Evolutionary conservation across 495 filamentous ascomycete species (phyloP).

Genomic region (Astrocystis sublimbata): DNA sequence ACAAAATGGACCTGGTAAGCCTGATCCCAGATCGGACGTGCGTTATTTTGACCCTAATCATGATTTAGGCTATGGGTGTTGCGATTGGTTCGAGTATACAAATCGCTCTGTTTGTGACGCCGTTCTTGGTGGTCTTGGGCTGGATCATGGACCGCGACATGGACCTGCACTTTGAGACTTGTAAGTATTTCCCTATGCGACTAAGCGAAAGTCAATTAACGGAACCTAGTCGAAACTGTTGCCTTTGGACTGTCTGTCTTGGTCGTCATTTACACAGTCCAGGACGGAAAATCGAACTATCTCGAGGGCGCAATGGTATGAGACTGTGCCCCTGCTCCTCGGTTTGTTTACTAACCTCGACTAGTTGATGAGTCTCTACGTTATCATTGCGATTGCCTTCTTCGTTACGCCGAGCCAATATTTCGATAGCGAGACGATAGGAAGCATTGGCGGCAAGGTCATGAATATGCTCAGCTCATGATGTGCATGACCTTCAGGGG

Average conservation of each 20-base stretch:
- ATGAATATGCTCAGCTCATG: slow-evolving; percentile 16
- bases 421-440: slow-evolving; percentile 25
- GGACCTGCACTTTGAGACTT: slow-evolving; percentile 84
- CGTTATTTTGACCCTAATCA: background rate
- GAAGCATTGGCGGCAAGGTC: background rate
- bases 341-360: slow-evolving; percentile 12
- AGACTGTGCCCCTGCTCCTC: slow-evolving; percentile 28
- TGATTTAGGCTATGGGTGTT: slow-evolving; percentile 71
- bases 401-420: slow-evolving; percentile 78
- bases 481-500: slow-evolving; percentile 20
- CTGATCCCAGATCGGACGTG: background rate
- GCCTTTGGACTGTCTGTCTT: slow-evolving; percentile 87
- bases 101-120: slow-evolving; percentile 91
- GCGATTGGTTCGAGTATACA: slow-evolving; percentile 93
- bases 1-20: slow-evolving; percentile 87
- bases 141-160: slow-evolving; percentile 79
- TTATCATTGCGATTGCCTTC: slow-evolving; percentile 87
- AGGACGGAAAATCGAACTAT: slow-evolving; percentile 94
- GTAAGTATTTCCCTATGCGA: slow-evolving; percentile 31
- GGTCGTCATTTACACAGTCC: slow-evolving; percentile 89
- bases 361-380: slow-evolving; percentile 60
- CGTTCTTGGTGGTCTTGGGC: slow-evolving; percentile 85
- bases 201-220: slow-evolving; percentile 14
- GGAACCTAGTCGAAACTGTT: slow-evolving; percentile 74
- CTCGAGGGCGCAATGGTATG: slow-evolving; percentile 91